Evolutionary conservation across 768 basidiomycete genomes (phyloP), one percentile per base, ranked within the genome.

Genomic region (Termitomyces sp.): DNA sequence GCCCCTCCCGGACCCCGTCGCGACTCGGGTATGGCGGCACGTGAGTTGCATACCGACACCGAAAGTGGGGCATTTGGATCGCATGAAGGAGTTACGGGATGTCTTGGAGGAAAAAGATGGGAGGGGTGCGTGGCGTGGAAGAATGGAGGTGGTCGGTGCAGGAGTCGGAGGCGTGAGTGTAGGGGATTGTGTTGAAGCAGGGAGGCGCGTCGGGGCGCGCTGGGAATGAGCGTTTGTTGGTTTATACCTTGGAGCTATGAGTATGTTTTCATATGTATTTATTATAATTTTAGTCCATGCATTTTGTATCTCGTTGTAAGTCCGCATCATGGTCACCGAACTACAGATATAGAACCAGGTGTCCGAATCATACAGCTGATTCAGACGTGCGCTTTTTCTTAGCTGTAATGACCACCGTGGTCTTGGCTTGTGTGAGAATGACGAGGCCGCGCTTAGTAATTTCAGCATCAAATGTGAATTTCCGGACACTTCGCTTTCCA

Each of bases 151-250:
- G 3, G 72, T 90, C 7, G 94, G 94, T n/a, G 89, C 91, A 12
- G 90, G 92, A 1, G 88, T 93, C 33, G 84, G 84, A 0, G 94
- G 94, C 2, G 90, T 94, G 3, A 94, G 94, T 63, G 81, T 95
- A 1, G 86, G 85, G 8, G 94, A 96, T 65, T 95, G 93, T 68
- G 79, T 94, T 12, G 83, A 86, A 64, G 83, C 84, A 5, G 94
- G 88, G 15, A 82, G 86, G 68, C 74, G 70, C 22, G 87, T 74
- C 52, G 84, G 82, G 42, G 66, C 54, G 37, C 60, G 55, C 29
- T 83, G 81, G 81, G 18, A 26, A 34, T 54, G 37, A 41, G 24
- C 6, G 12, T 15, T 37, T 26, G 9, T 7, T 18, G 2, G 49
- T 37, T 6, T 51, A 51, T 24, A 26, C 41, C 26, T 29, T 29